Base-by-base conservation (phyloP, 805 yeast genomes). In the Kuraishia piskuri region DNA sequence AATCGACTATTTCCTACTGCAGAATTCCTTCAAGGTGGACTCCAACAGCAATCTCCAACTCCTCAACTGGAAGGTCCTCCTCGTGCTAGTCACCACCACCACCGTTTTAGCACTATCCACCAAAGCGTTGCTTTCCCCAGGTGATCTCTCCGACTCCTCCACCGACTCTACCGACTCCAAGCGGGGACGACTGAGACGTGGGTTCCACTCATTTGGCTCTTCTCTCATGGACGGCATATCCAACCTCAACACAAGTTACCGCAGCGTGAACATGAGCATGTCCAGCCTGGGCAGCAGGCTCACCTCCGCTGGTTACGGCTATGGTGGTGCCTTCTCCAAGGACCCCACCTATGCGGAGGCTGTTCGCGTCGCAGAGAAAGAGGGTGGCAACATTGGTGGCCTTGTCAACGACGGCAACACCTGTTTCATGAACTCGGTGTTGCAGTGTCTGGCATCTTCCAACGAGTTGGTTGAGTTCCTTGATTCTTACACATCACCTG, bases 351-450 rank as follows among this genome's bases (percentile, higher is more conserved):
- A 31, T 31, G 40, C 40, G 4, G 40, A 31, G 40, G 40, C 40
- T 7, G 40, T 31, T 4, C 40, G 40, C 14, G 24, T 19, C 17
- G 52, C 52, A n/a, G 52, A 21, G 6, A 40, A 25, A 17, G 26
- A 22, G 31, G 92, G 92, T 54, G 91, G 91, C 1, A 79, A 78
- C 52, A 79, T 89, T 36, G 97, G 96, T 23, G 97, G 97, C 1
- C 75, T 91, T 40, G 77, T 80, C 55, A 91, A 91, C 65, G 96
- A 89, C 58, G 97, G 97, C 14, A 91, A 91, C 64, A 90, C 97
- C 0, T 91, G 97, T 67, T 91, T 91, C 62, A 90, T 90, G 95
- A 91, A 91, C 69, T 82, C 90, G 22, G 97, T 91, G 1, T 67
- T 91, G 24, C 97, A 91, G 66, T 79, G 88, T 19, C 69, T 90